Evolutionary conservation across 768 basidiomycete genomes (phyloP).

Genomic region (Suillus alpinus): DNA sequence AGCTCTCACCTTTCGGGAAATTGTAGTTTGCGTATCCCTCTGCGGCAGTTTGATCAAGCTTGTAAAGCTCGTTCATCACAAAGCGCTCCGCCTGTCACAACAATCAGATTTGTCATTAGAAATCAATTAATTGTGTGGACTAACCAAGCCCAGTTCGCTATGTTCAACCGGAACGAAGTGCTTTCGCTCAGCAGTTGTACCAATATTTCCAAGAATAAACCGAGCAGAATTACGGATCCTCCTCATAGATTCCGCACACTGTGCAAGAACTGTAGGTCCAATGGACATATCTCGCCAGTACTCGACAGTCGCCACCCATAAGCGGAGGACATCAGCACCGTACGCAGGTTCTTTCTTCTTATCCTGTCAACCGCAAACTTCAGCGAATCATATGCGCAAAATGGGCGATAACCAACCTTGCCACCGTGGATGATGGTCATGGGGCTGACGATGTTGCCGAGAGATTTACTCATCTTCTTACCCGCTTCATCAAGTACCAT

Average conservation of each 20-base stretch:
- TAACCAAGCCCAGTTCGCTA: conserved; percentile 62
- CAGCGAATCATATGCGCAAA: background rate
- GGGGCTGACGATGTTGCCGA: conserved; percentile 89
- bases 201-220: conserved; percentile 82
- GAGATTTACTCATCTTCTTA: conserved; percentile 95
- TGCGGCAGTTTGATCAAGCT: conserved; percentile 63
- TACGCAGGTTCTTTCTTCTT: conserved; percentile 72
- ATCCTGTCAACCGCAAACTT: conserved; percentile 39
- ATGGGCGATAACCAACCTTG: conserved; percentile 43
- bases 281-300: conserved; percentile 88
- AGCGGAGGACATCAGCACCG: conserved; percentile 81
- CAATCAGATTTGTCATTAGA: background rate
- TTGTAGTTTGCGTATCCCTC: conserved; percentile 71
- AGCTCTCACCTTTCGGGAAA: conserved; percentile 72
- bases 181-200: conserved; percentile 21
- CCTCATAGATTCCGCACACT: conserved; percentile 71
- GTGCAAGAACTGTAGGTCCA: conserved; percentile 71
- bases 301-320: conserved; percentile 92
- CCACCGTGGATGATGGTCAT: conserved; percentile 78
- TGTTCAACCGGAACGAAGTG: conserved; percentile 13
- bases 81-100: conserved; percentile 70
- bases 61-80: conserved; percentile 80
- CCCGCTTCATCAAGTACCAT: conserved; percentile 92
- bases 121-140: conserved; percentile 18
- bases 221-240: conserved; percentile 85